phyloP scores from a whole-genome alignment of 2,329 filamentous ascomycete genomes.

The Fusarium staphyleae region DNA sequence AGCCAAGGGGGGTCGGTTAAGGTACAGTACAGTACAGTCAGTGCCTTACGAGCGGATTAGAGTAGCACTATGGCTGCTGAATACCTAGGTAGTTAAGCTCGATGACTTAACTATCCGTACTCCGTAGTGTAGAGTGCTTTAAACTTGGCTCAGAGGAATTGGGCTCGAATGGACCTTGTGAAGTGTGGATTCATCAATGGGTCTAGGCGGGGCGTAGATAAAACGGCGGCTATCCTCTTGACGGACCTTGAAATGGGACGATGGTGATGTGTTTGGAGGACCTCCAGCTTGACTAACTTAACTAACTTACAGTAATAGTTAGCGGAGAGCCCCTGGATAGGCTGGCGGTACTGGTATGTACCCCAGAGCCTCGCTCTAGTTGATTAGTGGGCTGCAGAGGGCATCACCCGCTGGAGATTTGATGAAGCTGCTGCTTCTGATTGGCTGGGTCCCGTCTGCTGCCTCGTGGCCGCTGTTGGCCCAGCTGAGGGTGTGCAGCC shows the following conservation, averaged over 20 bases:
- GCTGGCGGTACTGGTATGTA: background rate
- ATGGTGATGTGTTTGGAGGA: background rate
- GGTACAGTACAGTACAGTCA: too few relatives aligned
- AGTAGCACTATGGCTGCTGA: too few relatives aligned
- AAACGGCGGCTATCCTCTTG: background rate
- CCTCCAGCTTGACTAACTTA: too few relatives aligned
- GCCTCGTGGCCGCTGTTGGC: constrained; percentile 3
- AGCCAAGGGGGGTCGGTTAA: background rate
- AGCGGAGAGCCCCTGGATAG: too few relatives aligned
- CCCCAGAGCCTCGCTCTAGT: background rate
- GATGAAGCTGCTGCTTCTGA: background rate
- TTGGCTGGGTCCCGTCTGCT: background rate
- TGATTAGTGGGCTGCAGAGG: background rate
- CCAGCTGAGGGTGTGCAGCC: constrained; percentile 2
- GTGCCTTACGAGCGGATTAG: too few relatives aligned
- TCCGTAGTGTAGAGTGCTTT: too few relatives aligned
- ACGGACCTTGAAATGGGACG: constrained; percentile 1
- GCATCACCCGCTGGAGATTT: background rate
- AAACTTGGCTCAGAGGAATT: too few relatives aligned
- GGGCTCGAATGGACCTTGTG: too few relatives aligned
- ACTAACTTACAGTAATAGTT: too few relatives aligned
- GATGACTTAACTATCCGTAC: too few relatives aligned
- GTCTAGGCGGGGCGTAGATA: background rate
- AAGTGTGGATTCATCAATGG: too few relatives aligned
- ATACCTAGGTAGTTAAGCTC: too few relatives aligned